Conservation (phyloP, 2,329 filamentous ascomycete species). For the Pseudocercospora crystallina region DNA sequence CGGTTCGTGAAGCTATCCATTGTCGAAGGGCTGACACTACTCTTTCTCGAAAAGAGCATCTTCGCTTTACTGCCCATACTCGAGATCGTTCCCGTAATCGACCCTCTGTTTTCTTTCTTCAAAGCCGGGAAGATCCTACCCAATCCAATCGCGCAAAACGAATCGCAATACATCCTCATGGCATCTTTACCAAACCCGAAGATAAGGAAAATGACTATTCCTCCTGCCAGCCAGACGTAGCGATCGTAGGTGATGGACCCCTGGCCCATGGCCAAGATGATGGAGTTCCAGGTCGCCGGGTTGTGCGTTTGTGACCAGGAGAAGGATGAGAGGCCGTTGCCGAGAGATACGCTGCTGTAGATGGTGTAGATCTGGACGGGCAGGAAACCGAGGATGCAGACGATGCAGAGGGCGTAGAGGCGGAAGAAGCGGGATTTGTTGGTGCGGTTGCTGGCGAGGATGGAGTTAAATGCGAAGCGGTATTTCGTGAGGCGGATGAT, state of each 20-base stretch:
- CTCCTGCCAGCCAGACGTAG: slow-evolving; percentile 57
- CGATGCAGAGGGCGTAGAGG: slow-evolving; percentile 57
- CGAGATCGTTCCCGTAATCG: slow-evolving; percentile 18
- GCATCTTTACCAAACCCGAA: slow-evolving; percentile 66
- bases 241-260: slow-evolving; percentile 53
- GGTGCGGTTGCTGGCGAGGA: slow-evolving; percentile 55
- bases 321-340: slow-evolving; percentile 28
- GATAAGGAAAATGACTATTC: slow-evolving; percentile 59
- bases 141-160: slow-evolving; percentile 45
- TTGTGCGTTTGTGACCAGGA: slow-evolving; percentile 57
- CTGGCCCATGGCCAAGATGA: slow-evolving; percentile 49
- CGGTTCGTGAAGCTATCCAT: slow-evolving; percentile 9
- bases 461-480: slow-evolving; percentile 56
- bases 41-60: slow-evolving; percentile 22
- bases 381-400: slow-evolving; percentile 52
- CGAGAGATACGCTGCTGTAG: slow-evolving; percentile 42
- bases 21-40: slow-evolving; percentile 11
- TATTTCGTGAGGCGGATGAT: slow-evolving; percentile 62
- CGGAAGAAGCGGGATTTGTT: slow-evolving; percentile 63
- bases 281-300: slow-evolving; percentile 46
- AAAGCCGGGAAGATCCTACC: slow-evolving; percentile 27
- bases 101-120: slow-evolving; percentile 9
- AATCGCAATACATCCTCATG: slow-evolving; percentile 52
- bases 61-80: slow-evolving; percentile 31
- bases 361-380: slow-evolving; percentile 55